Evolutionary conservation across 208 protist genomes (phyloP).

Genomic region (Naegleria fowleri): DNA sequence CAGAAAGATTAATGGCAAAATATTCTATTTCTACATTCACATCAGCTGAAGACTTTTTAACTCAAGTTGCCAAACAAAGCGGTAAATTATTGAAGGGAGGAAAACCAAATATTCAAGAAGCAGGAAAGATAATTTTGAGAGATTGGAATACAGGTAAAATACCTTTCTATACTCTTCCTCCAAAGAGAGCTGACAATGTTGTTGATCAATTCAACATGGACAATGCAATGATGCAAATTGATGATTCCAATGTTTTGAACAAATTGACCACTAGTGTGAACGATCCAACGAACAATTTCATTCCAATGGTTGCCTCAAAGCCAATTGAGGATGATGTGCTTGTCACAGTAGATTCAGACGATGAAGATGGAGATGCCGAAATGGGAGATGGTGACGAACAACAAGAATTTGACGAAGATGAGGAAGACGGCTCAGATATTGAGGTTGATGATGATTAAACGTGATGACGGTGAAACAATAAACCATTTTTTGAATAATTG

Average conservation of each 20-base stretch:
- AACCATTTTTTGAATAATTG: too few species aligned
- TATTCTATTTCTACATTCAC: constrained; percentile 50
- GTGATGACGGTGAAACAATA: too few species aligned
- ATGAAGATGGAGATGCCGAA: background rate
- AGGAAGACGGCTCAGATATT: background rate
- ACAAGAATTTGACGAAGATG: background rate
- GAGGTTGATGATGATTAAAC: background rate
- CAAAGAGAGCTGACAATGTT: constrained; percentile 33
- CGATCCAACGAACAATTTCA: background rate
- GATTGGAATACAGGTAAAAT: constrained; percentile 92
- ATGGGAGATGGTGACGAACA: background rate
- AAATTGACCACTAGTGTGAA: background rate
- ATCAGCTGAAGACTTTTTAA: constrained; percentile 43
- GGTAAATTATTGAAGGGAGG: constrained; percentile 70
- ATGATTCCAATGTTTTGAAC: background rate
- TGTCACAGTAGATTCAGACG: background rate
- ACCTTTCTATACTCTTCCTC: constrained; percentile 87
- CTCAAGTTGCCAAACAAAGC: constrained; percentile 41
- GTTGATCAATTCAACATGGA: background rate
- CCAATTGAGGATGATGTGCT: background rate
- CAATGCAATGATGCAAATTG: background rate
- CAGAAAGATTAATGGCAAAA: constrained; percentile 43
- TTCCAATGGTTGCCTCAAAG: constrained; percentile 12
- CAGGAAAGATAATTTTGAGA: constrained; percentile 77
- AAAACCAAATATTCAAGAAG: constrained; percentile 74